Evolutionary conservation across 176 grass and related monocot genomes (phyloP).

Genomic region (barley (Hordeum vulgare)): DNA sequence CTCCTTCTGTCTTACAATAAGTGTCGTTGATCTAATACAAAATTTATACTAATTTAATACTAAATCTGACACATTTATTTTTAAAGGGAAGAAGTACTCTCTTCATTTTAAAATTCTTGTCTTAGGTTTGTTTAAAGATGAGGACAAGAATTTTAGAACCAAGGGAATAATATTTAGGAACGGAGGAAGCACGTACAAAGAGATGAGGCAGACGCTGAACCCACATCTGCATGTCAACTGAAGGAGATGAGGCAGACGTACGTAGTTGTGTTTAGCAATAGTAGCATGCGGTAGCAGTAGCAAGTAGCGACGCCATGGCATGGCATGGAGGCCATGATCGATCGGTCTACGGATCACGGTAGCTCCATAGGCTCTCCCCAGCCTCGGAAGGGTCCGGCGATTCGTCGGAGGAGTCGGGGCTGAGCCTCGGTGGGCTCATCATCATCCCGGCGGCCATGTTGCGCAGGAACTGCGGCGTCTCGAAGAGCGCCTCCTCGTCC

Average conservation of each 20-base stretch:
- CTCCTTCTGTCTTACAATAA: no score
- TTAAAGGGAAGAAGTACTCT: no score
- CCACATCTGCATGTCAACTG: not conserved
- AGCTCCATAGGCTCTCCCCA: constrained; percentile 66
- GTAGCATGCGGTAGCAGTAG: not conserved
- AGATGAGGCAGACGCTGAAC: not conserved
- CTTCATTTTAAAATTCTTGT: no score
- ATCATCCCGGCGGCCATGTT: constrained; percentile 97
- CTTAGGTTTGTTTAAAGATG: no score
- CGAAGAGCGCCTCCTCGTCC: constrained; percentile 89
- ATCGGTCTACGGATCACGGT: constrained; percentile 41
- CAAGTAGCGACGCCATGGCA: not conserved
- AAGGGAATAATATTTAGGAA: no score
- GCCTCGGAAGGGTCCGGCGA: constrained; percentile 39
- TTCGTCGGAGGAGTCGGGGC: constrained; percentile 37
- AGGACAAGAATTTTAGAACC: no score
- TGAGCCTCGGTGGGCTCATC: constrained; percentile 81
- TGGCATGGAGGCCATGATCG: not conserved
- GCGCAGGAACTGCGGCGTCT: constrained; percentile 67
- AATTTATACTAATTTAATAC: no score
- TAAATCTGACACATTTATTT: no score
- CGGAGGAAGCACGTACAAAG: constrained; percentile 5
- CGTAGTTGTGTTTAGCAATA: not conserved
- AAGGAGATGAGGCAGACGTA: not conserved
- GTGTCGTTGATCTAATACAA: no score